Conservation (phyloP, 768 basidiomycete species). For the Daedalea quercina region DNA sequence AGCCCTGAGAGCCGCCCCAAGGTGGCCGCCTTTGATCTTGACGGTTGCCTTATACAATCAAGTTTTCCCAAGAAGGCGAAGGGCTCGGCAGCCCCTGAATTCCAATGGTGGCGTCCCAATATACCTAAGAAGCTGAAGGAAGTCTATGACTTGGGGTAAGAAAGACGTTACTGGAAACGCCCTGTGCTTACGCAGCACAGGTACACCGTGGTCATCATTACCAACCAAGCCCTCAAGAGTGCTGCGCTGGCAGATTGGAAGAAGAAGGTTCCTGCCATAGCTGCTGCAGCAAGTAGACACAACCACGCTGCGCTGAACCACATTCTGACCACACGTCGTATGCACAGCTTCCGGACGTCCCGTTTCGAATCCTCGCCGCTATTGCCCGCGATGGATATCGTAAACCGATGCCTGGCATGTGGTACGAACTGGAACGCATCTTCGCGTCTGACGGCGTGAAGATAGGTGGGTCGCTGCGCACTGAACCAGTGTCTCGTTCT, state of each 20-base stretch:
- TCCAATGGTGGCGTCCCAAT: constrained; percentile 68
- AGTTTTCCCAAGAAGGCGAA: constrained; percentile 37
- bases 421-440: constrained; percentile 60
- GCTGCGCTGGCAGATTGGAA: constrained; percentile 59
- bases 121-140: constrained; percentile 61
- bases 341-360: constrained; percentile 59
- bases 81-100: constrained; percentile 36
- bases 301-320: background rate
- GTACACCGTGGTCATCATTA: constrained; percentile 67
- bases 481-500: background rate
- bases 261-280: constrained; percentile 66
- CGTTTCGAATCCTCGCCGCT: constrained; percentile 77
- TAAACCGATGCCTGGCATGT: constrained; percentile 89
- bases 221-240: constrained; percentile 65
- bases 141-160: constrained; percentile 55
- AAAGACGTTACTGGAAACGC: background rate
- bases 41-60: constrained; percentile 71
- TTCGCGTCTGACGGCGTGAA: constrained; percentile 48
- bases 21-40: constrained; percentile 80
- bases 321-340: background rate
- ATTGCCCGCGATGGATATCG: constrained; percentile 66
- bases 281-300: constrained; percentile 41
- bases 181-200: constrained; percentile 28
- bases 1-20: constrained; percentile 41
- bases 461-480: constrained; percentile 46